Conservation (phyloP, 1,284 basidiomycete species). For the Trichosporon inkin region DNA sequence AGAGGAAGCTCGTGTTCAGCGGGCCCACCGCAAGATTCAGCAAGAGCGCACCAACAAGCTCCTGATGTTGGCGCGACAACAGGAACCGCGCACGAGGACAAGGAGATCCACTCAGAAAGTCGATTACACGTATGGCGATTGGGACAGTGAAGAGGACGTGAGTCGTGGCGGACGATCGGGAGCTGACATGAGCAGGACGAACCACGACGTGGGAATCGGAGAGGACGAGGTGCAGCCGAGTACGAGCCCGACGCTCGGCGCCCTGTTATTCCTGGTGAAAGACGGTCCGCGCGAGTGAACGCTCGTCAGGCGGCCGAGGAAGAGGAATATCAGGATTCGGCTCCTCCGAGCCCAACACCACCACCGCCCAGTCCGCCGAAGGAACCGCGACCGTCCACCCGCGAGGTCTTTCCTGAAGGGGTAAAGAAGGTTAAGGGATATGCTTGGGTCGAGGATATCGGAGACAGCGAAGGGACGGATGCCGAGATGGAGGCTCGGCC, state of each 20-base stretch:
- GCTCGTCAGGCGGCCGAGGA: slow-evolving; percentile 8
- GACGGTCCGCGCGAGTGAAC: slow-evolving; percentile 31
- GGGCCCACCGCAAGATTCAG: slow-evolving; percentile 11
- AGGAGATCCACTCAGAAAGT: slow-evolving; percentile 34
- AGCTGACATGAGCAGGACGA: slow-evolving; percentile 16
- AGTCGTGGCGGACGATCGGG: neutral
- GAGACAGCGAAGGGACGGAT: neutral
- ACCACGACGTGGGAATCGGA: slow-evolving; percentile 13
- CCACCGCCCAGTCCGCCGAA: slow-evolving; percentile 6
- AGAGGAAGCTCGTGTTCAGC: slow-evolving; percentile 32
- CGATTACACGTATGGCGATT: slow-evolving; percentile 40
- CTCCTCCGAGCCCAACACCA: neutral
- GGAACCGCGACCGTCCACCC: neutral
- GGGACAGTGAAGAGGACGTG: slow-evolving; percentile 22
- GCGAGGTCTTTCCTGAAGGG: slow-evolving; percentile 16
- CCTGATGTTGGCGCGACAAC: neutral
- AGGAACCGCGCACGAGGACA: slow-evolving; percentile 18
- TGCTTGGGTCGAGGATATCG: slow-evolving; percentile 22
- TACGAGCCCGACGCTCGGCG: slow-evolving; percentile 18
- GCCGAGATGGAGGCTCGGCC: neutral
- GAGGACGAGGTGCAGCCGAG: slow-evolving; percentile 1
- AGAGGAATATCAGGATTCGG: slow-evolving; percentile 9
- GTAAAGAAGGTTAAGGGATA: slow-evolving; percentile 22
- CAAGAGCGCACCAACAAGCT: neutral
- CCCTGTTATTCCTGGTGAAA: slow-evolving; percentile 41